These are phyloP conservation scores for Yamadazyma sp. DNA, from an alignment of 1,139 yeast genomes.

Conservation along the genomic window DNA sequence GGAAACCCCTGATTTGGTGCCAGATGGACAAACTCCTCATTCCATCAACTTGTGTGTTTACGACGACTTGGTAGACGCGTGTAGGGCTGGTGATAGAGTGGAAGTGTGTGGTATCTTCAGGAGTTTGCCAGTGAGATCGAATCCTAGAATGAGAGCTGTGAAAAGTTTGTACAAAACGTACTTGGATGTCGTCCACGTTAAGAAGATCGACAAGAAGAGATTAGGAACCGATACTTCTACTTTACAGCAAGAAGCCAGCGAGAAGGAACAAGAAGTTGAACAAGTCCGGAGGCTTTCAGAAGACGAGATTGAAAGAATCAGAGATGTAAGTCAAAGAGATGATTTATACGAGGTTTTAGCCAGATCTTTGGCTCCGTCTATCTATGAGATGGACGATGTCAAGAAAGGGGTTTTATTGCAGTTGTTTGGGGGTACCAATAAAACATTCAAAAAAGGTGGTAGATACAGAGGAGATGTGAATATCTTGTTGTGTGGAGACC, in stretches of 20 bases:
- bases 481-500: constrained; percentile 92
- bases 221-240: constrained; percentile 81
- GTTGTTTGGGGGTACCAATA: constrained; percentile 93
- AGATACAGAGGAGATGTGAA: constrained; percentile 95
- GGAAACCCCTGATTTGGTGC: constrained; percentile 97
- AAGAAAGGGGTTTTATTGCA: constrained; percentile 92
- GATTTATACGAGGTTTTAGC: constrained; percentile 89
- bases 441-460: constrained; percentile 86
- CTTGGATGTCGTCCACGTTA: constrained; percentile 89
- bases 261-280: constrained; percentile 71
- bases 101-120: constrained; percentile 96
- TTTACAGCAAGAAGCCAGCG: constrained; percentile 37
- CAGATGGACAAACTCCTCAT: constrained; percentile 99
- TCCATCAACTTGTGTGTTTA: constrained; percentile 91
- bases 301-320: constrained; percentile 67
- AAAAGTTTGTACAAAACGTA: constrained; percentile 88
- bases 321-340: constrained; percentile 59
- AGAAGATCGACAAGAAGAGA: constrained; percentile 79
- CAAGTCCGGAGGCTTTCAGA: constrained; percentile 69
- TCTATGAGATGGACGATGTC: constrained; percentile 93
- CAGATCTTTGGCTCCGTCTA: constrained; percentile 92
- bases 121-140: constrained; percentile 87
- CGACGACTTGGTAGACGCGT: constrained; percentile 91
- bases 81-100: constrained; percentile 95
- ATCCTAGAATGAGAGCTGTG: constrained; percentile 80